These are phyloP conservation scores for Candida gorgasii DNA, from an alignment of 805 yeast species.

Conservation along the genomic window DNA sequence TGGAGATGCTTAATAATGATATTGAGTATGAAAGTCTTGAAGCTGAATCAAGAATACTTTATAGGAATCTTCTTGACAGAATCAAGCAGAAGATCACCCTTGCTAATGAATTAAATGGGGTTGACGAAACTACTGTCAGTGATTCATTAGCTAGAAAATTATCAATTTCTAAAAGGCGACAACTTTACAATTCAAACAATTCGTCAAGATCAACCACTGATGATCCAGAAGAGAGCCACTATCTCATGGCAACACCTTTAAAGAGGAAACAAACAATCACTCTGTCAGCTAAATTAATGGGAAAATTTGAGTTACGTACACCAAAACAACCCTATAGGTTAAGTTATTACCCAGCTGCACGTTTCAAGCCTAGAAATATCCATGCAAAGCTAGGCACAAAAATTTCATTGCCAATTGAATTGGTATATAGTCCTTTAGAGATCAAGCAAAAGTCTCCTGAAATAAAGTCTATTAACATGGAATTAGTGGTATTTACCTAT, in stretches of 20 bases:
- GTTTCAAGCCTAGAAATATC: conserved; percentile 15
- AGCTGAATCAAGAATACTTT: conserved; percentile 32
- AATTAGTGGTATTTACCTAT: conserved; percentile 33
- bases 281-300: conserved; percentile 27
- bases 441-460: conserved; percentile 19
- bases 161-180: conserved; percentile 20
- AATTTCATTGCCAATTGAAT: conserved; percentile 30
- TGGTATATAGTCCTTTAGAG: conserved; percentile 26
- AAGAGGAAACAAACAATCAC: conserved; percentile 33
- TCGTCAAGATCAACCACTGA: conserved; percentile 11
- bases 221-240: not conserved
- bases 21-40: conserved; percentile 25
- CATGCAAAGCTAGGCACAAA: conserved; percentile 10
- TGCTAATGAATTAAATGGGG: conserved; percentile 25
- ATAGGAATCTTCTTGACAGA: conserved; percentile 27
- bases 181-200: conserved; percentile 15
- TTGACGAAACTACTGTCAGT: conserved; percentile 6
- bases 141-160: conserved; percentile 19
- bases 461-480: conserved; percentile 28
- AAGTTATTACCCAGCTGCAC: conserved; percentile 27
- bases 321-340: conserved; percentile 32
- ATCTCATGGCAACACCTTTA: conserved; percentile 27
- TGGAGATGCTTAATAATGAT: conserved; percentile 22
- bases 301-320: conserved; percentile 29
- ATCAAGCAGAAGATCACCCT: conserved; percentile 28